phyloP scores from a whole-genome alignment of 2,329 filamentous ascomycete genomes.

The Microdochium bolleyi region DNA sequence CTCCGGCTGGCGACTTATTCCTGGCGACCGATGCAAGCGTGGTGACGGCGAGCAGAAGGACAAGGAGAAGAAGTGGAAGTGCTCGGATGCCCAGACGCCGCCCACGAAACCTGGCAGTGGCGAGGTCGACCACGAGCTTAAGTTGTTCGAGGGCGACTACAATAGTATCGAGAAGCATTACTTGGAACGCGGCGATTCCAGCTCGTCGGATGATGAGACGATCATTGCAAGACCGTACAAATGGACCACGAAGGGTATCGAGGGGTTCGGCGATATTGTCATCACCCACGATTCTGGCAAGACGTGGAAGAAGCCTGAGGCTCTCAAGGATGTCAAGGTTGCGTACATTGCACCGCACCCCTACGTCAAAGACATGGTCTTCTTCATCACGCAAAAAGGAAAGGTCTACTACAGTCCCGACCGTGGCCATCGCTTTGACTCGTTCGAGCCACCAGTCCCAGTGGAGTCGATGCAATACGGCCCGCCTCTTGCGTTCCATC shows the following conservation, averaged over 20 bases:
- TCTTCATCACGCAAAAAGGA: conserved; percentile 63
- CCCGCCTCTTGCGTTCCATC: conserved; percentile 67
- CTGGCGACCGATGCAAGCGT: conserved; percentile 66
- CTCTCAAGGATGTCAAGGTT: conserved; percentile 63
- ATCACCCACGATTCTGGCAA: conserved; percentile 84
- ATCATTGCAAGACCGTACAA: conserved; percentile 46
- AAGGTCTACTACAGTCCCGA: conserved; percentile 77
- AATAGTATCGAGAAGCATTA: conserved; percentile 55
- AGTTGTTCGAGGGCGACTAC: conserved; percentile 53
- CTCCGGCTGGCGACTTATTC: conserved; percentile 88
- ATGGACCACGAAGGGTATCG: conserved; percentile 32
- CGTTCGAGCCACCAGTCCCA: conserved; percentile 62
- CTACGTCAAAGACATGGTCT: conserved; percentile 78
- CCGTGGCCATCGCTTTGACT: conserved; percentile 64
- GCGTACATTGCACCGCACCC: conserved; percentile 66
- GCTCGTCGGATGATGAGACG: conserved; percentile 62
- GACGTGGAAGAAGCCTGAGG: conserved; percentile 58
- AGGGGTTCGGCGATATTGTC: conserved; percentile 48
- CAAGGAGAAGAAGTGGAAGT: conserved; percentile 65
- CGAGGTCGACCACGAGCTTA: conserved; percentile 53
- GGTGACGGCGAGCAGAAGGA: conserved; percentile 58
- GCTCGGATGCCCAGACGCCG: conserved; percentile 50
- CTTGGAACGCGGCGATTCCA: conserved; percentile 66
- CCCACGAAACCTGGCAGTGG: conserved; percentile 52
- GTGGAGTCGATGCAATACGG: conserved; percentile 22